Conservation (phyloP, 2,329 filamentous ascomycete species). For the Biscogniauxia mediterranea region DNA sequence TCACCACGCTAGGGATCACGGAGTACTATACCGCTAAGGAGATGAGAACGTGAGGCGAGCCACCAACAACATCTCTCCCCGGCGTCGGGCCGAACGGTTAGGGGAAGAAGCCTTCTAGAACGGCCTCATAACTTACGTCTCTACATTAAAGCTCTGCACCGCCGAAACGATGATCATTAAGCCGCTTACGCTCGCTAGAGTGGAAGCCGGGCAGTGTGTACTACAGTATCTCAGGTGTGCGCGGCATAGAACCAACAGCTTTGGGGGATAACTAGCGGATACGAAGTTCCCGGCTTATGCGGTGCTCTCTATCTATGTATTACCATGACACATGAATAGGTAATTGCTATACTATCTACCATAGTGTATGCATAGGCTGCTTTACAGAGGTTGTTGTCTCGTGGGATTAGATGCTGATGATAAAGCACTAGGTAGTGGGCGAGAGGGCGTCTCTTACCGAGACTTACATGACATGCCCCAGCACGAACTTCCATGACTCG, state of each 20-base stretch:
- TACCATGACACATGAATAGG: neutral
- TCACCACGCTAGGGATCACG: neutral
- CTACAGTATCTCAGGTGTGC: too few species aligned
- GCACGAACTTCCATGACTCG: neutral
- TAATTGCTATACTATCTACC: neutral
- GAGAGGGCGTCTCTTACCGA: neutral
- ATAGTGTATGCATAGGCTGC: neutral
- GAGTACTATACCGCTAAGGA: neutral
- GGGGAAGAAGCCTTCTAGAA: neutral
- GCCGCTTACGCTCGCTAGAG: neutral
- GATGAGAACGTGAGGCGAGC: neutral
- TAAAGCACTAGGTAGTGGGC: neutral
- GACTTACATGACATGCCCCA: neutral
- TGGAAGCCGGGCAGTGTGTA: too few species aligned
- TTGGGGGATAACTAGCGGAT: too few species aligned
- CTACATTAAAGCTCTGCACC: neutral
- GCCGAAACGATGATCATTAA: neutral
- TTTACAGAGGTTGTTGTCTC: neutral
- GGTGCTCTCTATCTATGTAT: neutral
- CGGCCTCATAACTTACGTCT: neutral
- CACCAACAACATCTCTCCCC: neutral
- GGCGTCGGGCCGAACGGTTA: neutral
- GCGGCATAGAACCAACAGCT: neutral
- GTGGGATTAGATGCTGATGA: neutral
- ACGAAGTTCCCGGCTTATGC: too few species aligned